phyloP scores from a whole-genome alignment of 495 filamentous ascomycete genomes.

The Corynascus novoguineensis region DNA sequence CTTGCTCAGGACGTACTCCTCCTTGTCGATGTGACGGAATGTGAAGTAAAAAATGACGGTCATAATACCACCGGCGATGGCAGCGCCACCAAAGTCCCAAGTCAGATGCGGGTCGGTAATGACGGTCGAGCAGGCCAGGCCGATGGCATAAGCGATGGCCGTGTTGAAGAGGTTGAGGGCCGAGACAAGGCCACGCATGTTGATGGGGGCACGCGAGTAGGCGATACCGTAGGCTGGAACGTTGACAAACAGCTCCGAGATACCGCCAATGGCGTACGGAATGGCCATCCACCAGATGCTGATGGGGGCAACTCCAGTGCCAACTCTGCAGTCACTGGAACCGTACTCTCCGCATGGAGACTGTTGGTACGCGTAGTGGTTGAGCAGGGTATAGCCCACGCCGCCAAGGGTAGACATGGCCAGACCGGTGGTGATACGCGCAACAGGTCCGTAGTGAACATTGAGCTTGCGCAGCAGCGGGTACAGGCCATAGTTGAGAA shows the following conservation, averaged over 20 bases:
- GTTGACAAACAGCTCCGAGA: slow-evolving; percentile 64
- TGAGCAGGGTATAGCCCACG: slow-evolving; percentile 60
- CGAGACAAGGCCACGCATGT: slow-evolving; percentile 65
- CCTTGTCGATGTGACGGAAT: slow-evolving; percentile 47
- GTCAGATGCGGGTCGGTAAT: slow-evolving; percentile 57
- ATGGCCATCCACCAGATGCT: slow-evolving; percentile 48
- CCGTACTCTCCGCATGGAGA: slow-evolving; percentile 46
- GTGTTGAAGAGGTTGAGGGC: slow-evolving; percentile 59
- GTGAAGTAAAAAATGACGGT: slow-evolving; percentile 46
- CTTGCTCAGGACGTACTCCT: slow-evolving; percentile 39
- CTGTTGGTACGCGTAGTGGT: slow-evolving; percentile 63
- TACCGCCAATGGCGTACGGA: slow-evolving; percentile 50
- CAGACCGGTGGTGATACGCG: slow-evolving; percentile 70
- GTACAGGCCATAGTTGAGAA: slow-evolving; percentile 61
- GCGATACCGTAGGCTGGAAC: slow-evolving; percentile 69
- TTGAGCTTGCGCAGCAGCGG: slow-evolving; percentile 57
- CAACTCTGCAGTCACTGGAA: slow-evolving; percentile 36
- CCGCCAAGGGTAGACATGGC: slow-evolving; percentile 59
- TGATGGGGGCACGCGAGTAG: slow-evolving; percentile 61
- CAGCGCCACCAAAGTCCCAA: slow-evolving; percentile 49
- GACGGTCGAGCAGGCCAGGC: slow-evolving; percentile 54
- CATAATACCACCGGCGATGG: slow-evolving; percentile 43
- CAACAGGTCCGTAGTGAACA: slow-evolving; percentile 65
- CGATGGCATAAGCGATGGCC: slow-evolving; percentile 54
- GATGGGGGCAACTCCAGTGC: slow-evolving; percentile 45